A percentile compares a stretch with the other conserved stretches of the same genome.
phyloP scores from a whole-genome alignment of 228 moss, liverwort and hornwort species.

The Sphagnum fallax region DNA sequence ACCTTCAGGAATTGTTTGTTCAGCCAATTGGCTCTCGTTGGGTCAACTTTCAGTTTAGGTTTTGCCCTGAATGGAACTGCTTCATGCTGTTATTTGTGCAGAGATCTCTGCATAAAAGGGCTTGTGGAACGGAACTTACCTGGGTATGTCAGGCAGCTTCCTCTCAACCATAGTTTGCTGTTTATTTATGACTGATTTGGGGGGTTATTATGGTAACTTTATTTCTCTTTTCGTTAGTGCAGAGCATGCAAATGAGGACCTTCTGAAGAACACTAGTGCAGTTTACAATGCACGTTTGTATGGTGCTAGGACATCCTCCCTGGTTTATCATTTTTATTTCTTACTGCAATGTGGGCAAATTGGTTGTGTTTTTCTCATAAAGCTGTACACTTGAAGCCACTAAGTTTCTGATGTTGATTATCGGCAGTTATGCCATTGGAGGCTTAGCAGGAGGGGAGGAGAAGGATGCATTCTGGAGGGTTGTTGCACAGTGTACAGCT shows the following conservation, averaged over 20 bases:
- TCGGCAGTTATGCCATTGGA: slow-evolving; percentile 83
- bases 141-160: slow-evolving; percentile 31
- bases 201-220: neutral
- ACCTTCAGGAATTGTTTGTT: neutral
- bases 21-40: neutral
- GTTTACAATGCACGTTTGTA: too few species aligned
- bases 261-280: too few species aligned
- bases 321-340: too few species aligned
- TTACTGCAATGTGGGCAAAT: neutral
- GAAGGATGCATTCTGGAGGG: slow-evolving; percentile 89
- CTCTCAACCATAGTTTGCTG: too few species aligned
- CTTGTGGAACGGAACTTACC: slow-evolving; percentile 82
- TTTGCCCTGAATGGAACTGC: too few species aligned
- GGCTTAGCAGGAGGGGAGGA: slow-evolving; percentile 92
- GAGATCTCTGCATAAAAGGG: slow-evolving; percentile 70
- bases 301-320: too few species aligned
- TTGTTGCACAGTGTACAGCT: slow-evolving; percentile 90
- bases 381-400: too few species aligned
- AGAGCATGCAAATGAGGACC: too few species aligned
- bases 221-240: too few species aligned
- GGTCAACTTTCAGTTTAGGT: too few species aligned
- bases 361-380: neutral
- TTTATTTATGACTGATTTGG: neutral
- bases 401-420: neutral
- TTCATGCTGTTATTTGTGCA: slow-evolving; percentile 25